Conservation (phyloP, 2,329 filamentous ascomycete genomes). For the Fusarium sp. region DNA sequence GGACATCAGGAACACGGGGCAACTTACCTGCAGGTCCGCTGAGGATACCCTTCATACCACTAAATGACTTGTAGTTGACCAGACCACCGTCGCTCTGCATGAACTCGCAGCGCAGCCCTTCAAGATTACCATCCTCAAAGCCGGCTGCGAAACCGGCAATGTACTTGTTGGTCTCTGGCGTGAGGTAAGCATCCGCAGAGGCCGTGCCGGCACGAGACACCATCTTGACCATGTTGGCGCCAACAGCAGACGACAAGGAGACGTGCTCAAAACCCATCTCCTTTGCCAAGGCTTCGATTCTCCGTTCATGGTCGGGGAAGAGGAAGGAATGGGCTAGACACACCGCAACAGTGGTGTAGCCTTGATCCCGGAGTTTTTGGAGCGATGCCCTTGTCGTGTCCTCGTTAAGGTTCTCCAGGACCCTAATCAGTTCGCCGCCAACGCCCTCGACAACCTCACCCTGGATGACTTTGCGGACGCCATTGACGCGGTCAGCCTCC, state of each 20-base stretch:
- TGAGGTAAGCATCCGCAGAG: slow-evolving; percentile 57
- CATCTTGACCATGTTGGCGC: slow-evolving; percentile 56
- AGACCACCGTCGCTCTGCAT: slow-evolving; percentile 44
- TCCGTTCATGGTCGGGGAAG: slow-evolving; percentile 66
- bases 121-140: slow-evolving; percentile 30
- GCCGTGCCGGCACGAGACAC: slow-evolving; percentile 56
- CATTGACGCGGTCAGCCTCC: slow-evolving; percentile 66
- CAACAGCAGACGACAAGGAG: slow-evolving; percentile 50
- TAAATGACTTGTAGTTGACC: slow-evolving; percentile 40
- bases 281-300: slow-evolving; percentile 51
- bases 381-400: slow-evolving; percentile 66
- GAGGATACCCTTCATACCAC: slow-evolving; percentile 38
- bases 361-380: slow-evolving; percentile 69
- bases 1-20: not conserved
- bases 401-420: slow-evolving; percentile 70
- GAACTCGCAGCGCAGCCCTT: slow-evolving; percentile 28
- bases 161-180: slow-evolving; percentile 52
- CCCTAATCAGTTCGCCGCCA: slow-evolving; percentile 75
- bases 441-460: slow-evolving; percentile 73
- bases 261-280: slow-evolving; percentile 55
- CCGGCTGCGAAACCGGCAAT: slow-evolving; percentile 47
- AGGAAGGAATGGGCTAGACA: slow-evolving; percentile 79
- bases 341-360: slow-evolving; percentile 65
- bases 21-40: slow-evolving; percentile 41
- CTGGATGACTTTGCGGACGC: slow-evolving; percentile 55